Percentiles rank a stretch among this genome's conserved stretches.
These are phyloP conservation scores for Aspergillus calidoustus DNA, from an alignment of 2,329 filamentous ascomycete genomes.

Conservation along the genomic window DNA sequence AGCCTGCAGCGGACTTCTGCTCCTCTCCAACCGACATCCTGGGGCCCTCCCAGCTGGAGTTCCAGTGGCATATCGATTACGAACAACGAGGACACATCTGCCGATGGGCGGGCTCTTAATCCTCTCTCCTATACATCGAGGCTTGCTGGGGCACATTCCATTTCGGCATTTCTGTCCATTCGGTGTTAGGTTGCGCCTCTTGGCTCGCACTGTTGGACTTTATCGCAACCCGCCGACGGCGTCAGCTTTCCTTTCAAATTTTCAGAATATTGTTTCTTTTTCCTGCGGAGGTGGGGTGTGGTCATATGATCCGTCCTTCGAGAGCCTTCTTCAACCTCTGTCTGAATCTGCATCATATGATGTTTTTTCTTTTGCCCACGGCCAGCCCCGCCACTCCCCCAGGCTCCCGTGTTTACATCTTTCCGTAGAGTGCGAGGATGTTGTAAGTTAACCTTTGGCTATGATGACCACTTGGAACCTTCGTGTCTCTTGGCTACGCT, in stretches of 20 bases:
- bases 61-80: background rate
- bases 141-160: background rate
- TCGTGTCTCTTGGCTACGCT: slow-evolving; percentile 1
- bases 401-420: background rate
- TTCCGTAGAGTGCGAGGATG: background rate
- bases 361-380: background rate
- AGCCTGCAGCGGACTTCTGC: background rate
- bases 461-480: background rate
- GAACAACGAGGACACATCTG: background rate
- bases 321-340: background rate
- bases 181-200: background rate
- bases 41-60: background rate
- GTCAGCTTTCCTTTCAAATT: background rate
- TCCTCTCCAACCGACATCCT: background rate
- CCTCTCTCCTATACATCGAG: background rate
- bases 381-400: background rate
- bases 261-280: background rate
- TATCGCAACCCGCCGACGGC: background rate
- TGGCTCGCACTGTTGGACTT: background rate
- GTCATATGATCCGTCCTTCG: background rate
- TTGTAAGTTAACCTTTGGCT: background rate
- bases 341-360: background rate
- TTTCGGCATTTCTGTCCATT: background rate
- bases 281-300: background rate
- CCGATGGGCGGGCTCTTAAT: background rate